Evolutionary conservation across 768 basidiomycete genomes (phyloP).

Genomic region (Gelatoporia subvermispora): DNA sequence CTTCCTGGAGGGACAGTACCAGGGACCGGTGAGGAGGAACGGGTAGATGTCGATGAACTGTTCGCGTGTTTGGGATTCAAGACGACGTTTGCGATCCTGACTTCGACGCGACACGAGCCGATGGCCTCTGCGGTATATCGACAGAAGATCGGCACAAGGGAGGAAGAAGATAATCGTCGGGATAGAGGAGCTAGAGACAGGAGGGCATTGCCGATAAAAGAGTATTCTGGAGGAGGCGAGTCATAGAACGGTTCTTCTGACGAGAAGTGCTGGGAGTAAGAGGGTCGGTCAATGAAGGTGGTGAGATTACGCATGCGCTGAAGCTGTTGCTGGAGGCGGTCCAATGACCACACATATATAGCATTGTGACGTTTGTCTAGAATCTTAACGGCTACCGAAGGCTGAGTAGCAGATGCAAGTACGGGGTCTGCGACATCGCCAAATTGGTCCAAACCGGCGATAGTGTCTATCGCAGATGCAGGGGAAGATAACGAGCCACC

Average conservation of each 20-base stretch:
- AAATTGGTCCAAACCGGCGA: slow-evolving; percentile 85
- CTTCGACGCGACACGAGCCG: slow-evolving; percentile 85
- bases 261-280: slow-evolving; percentile 91
- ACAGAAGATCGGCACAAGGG: slow-evolving; percentile 86
- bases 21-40: slow-evolving; percentile 72
- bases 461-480: slow-evolving; percentile 76
- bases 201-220: slow-evolving; percentile 86
- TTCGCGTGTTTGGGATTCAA: slow-evolving; percentile 54
- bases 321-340: slow-evolving; percentile 82
- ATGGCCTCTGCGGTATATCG: slow-evolving; percentile 94
- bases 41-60: slow-evolving; percentile 61
- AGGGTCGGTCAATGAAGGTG: slow-evolving; percentile 86
- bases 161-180: slow-evolving; percentile 66
- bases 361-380: slow-evolving; percentile 83
- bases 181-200: slow-evolving; percentile 79
- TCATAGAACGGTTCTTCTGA: slow-evolving; percentile 93
- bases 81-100: slow-evolving; percentile 74
- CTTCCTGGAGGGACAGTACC: slow-evolving; percentile 64
- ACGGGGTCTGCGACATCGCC: slow-evolving; percentile 88
- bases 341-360: slow-evolving; percentile 88
- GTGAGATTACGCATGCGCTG: slow-evolving; percentile 92
- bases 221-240: slow-evolving; percentile 80
- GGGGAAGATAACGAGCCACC: slow-evolving; percentile 76
- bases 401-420: slow-evolving; percentile 67
- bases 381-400: slow-evolving; percentile 86